Evolutionary conservation across 306 rosid species (phyloP).

Genomic region (Vigna angularis): DNA sequence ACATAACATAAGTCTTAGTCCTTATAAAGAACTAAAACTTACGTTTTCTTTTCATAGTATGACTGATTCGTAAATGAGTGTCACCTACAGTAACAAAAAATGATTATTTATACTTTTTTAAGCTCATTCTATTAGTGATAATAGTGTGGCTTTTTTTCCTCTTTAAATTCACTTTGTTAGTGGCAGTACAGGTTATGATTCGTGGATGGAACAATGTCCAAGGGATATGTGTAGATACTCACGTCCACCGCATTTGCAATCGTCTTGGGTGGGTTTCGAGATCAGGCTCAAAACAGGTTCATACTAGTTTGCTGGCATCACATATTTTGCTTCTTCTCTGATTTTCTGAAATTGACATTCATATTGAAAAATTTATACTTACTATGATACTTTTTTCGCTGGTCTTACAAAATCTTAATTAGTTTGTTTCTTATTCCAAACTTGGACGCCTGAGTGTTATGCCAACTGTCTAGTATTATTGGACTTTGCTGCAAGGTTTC

Average conservation of each 20-base stretch:
- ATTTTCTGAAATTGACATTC: conserved; percentile 19
- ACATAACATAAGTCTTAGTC: background rate
- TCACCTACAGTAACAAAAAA: background rate
- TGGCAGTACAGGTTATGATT: conserved; percentile 81
- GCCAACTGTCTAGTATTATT: background rate
- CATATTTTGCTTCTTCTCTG: conserved; percentile 24
- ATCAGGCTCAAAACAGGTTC: conserved; percentile 79
- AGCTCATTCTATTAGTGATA: conserved; percentile 39
- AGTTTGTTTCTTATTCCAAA: too few relatives aligned
- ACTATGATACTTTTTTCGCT: too few relatives aligned
- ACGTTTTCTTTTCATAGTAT: too few relatives aligned
- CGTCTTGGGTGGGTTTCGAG: conserved; percentile 91
- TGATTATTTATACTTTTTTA: background rate
- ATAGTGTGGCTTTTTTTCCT: conserved; percentile 3
- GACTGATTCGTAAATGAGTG: background rate
- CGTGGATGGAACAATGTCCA: conserved; percentile 90
- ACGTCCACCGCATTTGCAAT: conserved; percentile 93
- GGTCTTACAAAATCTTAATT: too few relatives aligned
- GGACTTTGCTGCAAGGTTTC: background rate
- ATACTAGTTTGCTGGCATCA: conserved; percentile 21
- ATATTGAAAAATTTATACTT: too few relatives aligned
- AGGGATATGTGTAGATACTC: conserved; percentile 97
- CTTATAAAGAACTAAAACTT: background rate
- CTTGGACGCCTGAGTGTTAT: too few relatives aligned
- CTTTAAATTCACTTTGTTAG: conserved; percentile 30